Percentiles rank a stretch among this genome's conserved stretches.
Conservation (phyloP, 1,284 basidiomycete genomes). For the Somion occarium region DNA sequence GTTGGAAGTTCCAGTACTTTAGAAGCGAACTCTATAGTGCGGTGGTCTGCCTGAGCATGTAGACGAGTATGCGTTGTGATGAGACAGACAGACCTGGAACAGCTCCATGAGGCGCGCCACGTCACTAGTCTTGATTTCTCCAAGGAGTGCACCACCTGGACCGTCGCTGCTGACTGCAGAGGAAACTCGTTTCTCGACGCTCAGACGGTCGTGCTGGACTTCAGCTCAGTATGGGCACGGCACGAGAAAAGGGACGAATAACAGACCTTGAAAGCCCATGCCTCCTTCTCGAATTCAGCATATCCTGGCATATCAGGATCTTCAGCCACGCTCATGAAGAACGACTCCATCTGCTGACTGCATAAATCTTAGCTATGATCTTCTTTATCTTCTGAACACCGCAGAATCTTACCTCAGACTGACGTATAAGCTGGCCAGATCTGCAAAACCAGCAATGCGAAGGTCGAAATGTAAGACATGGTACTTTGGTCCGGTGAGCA, state of each 20-base stretch:
- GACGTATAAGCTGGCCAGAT: conserved; percentile 68
- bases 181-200: conserved; percentile 56
- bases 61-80: neutral
- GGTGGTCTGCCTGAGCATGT: neutral
- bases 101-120: conserved; percentile 80
- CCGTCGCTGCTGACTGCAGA: conserved; percentile 30
- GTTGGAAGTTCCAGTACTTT: conserved; percentile 67
- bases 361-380: neutral
- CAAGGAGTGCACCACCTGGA: conserved; percentile 26
- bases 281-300: conserved; percentile 67
- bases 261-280: conserved; percentile 69
- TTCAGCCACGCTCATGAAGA: conserved; percentile 56
- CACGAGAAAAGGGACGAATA: neutral
- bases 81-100: conserved; percentile 50
- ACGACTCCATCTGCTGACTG: conserved; percentile 76
- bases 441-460: conserved; percentile 79
- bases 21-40: conserved; percentile 54
- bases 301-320: conserved; percentile 53
- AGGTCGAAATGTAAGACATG: conserved; percentile 82
- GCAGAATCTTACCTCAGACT: conserved; percentile 39
- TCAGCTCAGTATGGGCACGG: too few species aligned
- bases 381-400: neutral
- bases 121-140: conserved; percentile 67
- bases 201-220: conserved; percentile 66
- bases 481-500: conserved; percentile 60